These are phyloP conservation scores for Jamesozyma spencerorum DNA, from an alignment of 805 yeast species.

Conservation along the genomic window DNA sequence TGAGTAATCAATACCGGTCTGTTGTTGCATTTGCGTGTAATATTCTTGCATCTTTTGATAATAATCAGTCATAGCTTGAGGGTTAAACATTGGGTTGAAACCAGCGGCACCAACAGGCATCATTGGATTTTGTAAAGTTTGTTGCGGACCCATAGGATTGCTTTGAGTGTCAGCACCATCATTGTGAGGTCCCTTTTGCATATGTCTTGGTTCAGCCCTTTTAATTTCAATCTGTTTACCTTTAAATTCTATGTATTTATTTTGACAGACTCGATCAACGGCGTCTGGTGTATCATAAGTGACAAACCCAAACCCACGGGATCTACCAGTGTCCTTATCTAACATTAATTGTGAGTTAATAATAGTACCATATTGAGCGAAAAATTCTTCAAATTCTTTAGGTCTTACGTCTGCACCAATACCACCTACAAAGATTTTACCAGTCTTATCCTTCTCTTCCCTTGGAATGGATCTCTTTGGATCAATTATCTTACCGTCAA, in stretches of 20 bases:
- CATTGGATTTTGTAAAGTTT: constrained; percentile 27
- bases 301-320: constrained; percentile 95
- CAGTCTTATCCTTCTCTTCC: constrained; percentile 94
- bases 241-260: constrained; percentile 72
- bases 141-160: constrained; percentile 12
- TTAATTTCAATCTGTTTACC: constrained; percentile 82
- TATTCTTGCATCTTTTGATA: constrained; percentile 56
- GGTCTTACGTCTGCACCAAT: constrained; percentile 91
- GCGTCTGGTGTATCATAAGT: constrained; percentile 93
- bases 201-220: constrained; percentile 76
- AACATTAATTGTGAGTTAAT: constrained; percentile 96
- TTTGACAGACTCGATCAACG: constrained; percentile 78
- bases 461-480: constrained; percentile 96
- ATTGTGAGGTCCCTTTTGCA: constrained; percentile 34
- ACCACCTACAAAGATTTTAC: constrained; percentile 96
- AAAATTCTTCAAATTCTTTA: constrained; percentile 77
- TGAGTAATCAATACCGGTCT: constrained; percentile 29
- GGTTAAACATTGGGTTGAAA: constrained; percentile 29
- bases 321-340: constrained; percentile 93
- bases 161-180: constrained; percentile 9
- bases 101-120: constrained; percentile 26
- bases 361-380: constrained; percentile 79
- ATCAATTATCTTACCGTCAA: constrained; percentile 94
- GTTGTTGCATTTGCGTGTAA: constrained; percentile 30
- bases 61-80: constrained; percentile 57